Percentiles rank a stretch among this genome's conserved stretches.
phyloP scores from a whole-genome alignment of 2,329 filamentous ascomycete genomes.

The Diplocarpon rosae region DNA sequence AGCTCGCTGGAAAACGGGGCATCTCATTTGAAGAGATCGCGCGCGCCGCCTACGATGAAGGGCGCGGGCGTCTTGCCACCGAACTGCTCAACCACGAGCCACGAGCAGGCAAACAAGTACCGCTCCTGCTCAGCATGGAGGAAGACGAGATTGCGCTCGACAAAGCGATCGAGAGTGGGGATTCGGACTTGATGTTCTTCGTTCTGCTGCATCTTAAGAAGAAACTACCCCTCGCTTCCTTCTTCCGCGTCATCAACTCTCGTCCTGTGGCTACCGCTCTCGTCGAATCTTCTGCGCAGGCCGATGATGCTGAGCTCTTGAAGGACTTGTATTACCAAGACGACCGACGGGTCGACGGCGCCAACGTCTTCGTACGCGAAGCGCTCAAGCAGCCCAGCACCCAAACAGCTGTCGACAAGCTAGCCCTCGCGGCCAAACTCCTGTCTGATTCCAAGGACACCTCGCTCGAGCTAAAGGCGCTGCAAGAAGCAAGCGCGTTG shows the following conservation, averaged over 20 bases:
- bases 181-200: conserved; percentile 84
- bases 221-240: conserved; percentile 78
- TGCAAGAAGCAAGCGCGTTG: conserved; percentile 72
- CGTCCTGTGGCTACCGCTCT: conserved; percentile 79
- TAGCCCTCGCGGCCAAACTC: conserved; percentile 75
- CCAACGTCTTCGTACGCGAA: conserved; percentile 77
- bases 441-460: conserved; percentile 76
- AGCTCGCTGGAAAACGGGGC: conserved; percentile 75
- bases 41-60: conserved; percentile 86
- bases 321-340: conserved; percentile 98
- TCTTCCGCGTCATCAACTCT: conserved; percentile 84
- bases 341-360: conserved; percentile 78
- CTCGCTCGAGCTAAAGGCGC: conserved; percentile 57
- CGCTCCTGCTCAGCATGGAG: conserved; percentile 85
- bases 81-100: conserved; percentile 89
- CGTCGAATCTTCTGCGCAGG: conserved; percentile 72
- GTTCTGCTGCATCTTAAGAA: conserved; percentile 82
- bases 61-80: conserved; percentile 76
- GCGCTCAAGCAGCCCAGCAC: conserved; percentile 63
- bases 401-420: conserved; percentile 67
- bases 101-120: conserved; percentile 89
- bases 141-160: conserved; percentile 91
- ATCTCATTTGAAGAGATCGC: conserved; percentile 96
- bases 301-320: conserved; percentile 67
- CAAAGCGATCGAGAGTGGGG: conserved; percentile 91